Base-by-base conservation (phyloP, 1,284 basidiomycete species). In the Inonotus hispidus region DNA sequence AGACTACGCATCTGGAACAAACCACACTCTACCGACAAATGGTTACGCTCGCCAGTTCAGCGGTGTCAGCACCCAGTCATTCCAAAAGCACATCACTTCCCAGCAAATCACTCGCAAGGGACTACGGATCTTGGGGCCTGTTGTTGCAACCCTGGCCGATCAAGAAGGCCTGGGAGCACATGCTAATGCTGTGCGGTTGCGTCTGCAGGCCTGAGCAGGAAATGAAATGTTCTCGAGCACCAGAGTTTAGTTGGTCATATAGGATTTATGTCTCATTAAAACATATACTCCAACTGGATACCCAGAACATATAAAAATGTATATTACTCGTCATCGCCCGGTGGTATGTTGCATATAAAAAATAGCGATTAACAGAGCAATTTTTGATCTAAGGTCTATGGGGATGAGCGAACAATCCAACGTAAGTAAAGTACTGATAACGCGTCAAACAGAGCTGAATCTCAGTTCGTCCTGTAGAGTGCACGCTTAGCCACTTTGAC, bases 31-130 rank as follows among this genome's bases (percentile, higher is more conserved):
- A 37, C 93, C 93, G 27, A 96, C 92, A 3, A 95, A 94, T 69
- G 95, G 95, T 21, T 98, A 95, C 71, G 97, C 97, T 14, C 88
- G 94, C 60, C 95, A 98, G 72, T 99, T 97, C 78, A 95, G 93
- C 66, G 97, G 97, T 16, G 97, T 99, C 67, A 98, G 97, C 75
- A 98, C 96, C 0, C 80, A 87, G 21, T 95, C 95, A 1, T 99
- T 99, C 88, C 95, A 98, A 75, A 99, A 99, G 75, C 92, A 98
- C 74, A 98, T 99, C 70, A 99, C 97, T 5, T 92, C 92, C 7
- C 97, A 99, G 73, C 90, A 95, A 70, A 83, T 99, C 29, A 92
- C 93, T 3, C 74, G 79, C 14, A 84, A 84, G 19, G 97, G 97
- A 5, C 77, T 99, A 58, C 78, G 79, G 66, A 78, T 72, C 2